phyloP scores from a whole-genome alignment of 202 grass and related monocot species.

The Carex arenaria region DNA sequence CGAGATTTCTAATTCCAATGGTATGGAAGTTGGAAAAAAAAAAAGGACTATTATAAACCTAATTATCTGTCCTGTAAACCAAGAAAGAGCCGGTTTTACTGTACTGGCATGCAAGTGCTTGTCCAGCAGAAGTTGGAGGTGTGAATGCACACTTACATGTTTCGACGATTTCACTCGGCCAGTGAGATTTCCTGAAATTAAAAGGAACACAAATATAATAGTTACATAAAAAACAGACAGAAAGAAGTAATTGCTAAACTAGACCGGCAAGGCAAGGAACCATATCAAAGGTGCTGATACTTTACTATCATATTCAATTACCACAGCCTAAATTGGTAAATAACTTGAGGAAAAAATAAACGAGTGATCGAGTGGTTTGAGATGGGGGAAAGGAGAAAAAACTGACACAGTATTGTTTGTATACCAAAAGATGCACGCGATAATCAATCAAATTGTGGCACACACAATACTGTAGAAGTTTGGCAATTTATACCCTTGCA shows the following conservation, averaged over 20 bases:
- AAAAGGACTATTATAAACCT: not conserved
- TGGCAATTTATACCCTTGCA: not conserved
- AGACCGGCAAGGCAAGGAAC: not conserved
- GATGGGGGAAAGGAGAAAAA: not conserved
- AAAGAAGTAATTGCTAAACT: not conserved
- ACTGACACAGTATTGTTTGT: not conserved
- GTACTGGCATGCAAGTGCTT: slow-evolving; percentile 59
- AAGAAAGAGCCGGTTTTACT: slow-evolving; percentile 58
- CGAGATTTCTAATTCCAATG: too few relatives aligned
- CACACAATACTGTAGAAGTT: not conserved
- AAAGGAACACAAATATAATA: not conserved
- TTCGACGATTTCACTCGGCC: slow-evolving; percentile 21
- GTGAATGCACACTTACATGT: slow-evolving; percentile 63
- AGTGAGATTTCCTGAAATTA: slow-evolving; percentile 54
- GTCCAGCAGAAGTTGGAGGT: slow-evolving; percentile 63
- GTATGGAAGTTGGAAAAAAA: not conserved
- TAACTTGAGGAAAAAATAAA: not conserved
- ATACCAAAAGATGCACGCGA: not conserved
- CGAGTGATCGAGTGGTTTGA: not conserved
- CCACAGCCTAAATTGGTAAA: not conserved
- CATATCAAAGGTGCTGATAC: not conserved
- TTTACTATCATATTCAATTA: not conserved
- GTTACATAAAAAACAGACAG: not conserved
- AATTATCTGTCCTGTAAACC: slow-evolving; percentile 41
- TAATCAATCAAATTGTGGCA: not conserved